Evolutionary conservation across 179 eudicot species (phyloP).

Genomic region (Carnegiea gigantea): DNA sequence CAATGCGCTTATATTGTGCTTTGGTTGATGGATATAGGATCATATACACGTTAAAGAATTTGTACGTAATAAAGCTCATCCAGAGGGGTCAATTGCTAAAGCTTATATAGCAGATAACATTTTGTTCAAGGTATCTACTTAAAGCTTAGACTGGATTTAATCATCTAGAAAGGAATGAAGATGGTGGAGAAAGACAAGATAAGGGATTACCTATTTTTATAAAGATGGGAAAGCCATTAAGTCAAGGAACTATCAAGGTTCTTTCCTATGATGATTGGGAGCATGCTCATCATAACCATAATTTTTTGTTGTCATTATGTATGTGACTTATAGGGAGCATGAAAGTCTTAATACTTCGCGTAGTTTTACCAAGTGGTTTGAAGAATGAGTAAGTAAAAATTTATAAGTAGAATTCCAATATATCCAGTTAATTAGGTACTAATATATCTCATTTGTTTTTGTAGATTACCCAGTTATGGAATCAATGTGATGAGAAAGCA

Average conservation of each 20-base stretch:
- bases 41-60: not conserved
- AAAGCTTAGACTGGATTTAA: too few relatives aligned
- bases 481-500: not conserved
- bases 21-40: too few relatives aligned
- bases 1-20: too few relatives aligned
- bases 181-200: not conserved
- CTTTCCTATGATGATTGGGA: not conserved
- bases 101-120: too few relatives aligned
- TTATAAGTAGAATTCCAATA: too few relatives aligned
- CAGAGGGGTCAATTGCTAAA: not conserved
- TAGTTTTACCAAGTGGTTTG: too few relatives aligned
- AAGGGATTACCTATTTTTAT: not conserved
- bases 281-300: not conserved
- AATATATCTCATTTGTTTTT: not conserved
- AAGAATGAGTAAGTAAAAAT: not conserved
- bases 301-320: not conserved
- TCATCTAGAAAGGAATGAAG: not conserved
- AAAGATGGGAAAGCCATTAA: not conserved
- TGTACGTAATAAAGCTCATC: not conserved
- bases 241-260: not conserved
- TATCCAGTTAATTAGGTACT: too few relatives aligned
- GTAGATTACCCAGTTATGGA: not conserved
- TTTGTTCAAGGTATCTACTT: too few relatives aligned
- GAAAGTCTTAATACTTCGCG: not conserved
- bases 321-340: not conserved